Base-by-base conservation (phyloP, 129 eudicot species). In the Mikania micrantha region DNA sequence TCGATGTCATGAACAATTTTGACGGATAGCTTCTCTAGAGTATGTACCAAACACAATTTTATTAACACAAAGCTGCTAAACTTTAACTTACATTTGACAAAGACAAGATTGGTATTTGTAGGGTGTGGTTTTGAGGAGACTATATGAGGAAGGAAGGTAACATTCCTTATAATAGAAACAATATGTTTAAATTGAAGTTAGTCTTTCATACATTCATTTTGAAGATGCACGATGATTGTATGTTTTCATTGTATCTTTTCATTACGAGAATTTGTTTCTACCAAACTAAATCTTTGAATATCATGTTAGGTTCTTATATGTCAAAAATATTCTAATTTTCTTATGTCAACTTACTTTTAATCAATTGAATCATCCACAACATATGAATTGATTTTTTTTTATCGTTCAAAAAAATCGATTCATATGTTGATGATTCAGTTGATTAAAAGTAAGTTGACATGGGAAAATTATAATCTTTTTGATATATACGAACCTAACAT, bases 1-100 rank as follows among this genome's bases (percentile, higher is more conserved):
- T 74, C 67, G 16, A 28, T 29, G 5, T 64, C 78, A 40, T 13
- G 36, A 41, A 40, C 66, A 65, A 54, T 65, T 65, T 40, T 53
- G 27, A 65, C 73, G 27, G 72, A 39, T 65, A 19, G 72, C 65
- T 28, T 65, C 66, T 74, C 78, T 65, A 65, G 78, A 74, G 78
- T 53, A 54, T n/a, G 73, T 74, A 50, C 72, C 78, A n/a, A 74
- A 65, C 72, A 65, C 57, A 74, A 38, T 64, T 52, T 50, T 40
- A 52, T 15, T 56, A 74, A 52, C 64, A 16, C 45, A 74, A 74
- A 74, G 42, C 58, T 74, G 34, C 39, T 40, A 19, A 50, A 65
- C 78, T 64, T 41, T 27, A 19, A 59, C 24, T 29, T n/a, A 53
- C 27, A 44, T 2, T 32, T 38, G 56, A 61, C 57, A 52, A 40